Conservation (phyloP, 768 basidiomycete genomes). For the Megacollybia marginata region DNA sequence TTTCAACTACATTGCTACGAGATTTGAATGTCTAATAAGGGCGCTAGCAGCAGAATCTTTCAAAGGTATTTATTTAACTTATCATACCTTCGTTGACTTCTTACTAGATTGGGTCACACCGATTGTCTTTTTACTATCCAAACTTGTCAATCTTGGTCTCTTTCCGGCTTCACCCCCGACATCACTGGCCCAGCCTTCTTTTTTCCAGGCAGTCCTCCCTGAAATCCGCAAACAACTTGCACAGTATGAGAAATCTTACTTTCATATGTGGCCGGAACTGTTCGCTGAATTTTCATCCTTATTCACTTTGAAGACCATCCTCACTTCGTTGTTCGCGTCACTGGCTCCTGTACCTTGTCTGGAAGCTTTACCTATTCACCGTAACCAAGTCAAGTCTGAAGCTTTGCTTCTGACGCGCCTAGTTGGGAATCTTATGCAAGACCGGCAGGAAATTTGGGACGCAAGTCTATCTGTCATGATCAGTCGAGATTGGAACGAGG, state of each 20-base stretch:
- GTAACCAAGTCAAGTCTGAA: conserved; percentile 44
- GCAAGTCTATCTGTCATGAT: conserved; percentile 39
- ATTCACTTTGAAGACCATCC: conserved; percentile 45
- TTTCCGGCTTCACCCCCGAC: conserved; percentile 48
- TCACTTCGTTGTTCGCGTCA: conserved; percentile 52
- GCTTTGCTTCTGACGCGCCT: conserved; percentile 43
- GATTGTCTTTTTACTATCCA: conserved; percentile 49
- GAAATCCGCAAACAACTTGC: conserved; percentile 36
- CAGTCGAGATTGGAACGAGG: conserved; percentile 52
- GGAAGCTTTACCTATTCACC: conserved; percentile 25
- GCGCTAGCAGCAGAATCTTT: conserved; percentile 28
- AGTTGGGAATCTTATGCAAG: conserved; percentile 41
- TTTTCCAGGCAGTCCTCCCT: conserved; percentile 49
- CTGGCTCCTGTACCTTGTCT: conserved; percentile 23
- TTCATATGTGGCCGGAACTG: conserved; percentile 39
- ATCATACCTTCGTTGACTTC: conserved; percentile 7
- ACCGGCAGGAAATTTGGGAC: conserved; percentile 46
- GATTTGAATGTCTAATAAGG: conserved; percentile 45
- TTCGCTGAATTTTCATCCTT: conserved; percentile 42
- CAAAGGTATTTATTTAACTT: conserved; percentile 31
- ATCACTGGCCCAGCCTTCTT: conserved; percentile 60
- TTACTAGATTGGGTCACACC: conserved; percentile 30
- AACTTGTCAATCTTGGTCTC: conserved; percentile 60
- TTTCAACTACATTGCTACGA: conserved; percentile 42
- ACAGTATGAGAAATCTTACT: conserved; percentile 29